Evolutionary conservation across 257 asterid genomes (phyloP), one percentile per base, ranked within the genome.

Genomic region (Fraxinus excelsior): DNA sequence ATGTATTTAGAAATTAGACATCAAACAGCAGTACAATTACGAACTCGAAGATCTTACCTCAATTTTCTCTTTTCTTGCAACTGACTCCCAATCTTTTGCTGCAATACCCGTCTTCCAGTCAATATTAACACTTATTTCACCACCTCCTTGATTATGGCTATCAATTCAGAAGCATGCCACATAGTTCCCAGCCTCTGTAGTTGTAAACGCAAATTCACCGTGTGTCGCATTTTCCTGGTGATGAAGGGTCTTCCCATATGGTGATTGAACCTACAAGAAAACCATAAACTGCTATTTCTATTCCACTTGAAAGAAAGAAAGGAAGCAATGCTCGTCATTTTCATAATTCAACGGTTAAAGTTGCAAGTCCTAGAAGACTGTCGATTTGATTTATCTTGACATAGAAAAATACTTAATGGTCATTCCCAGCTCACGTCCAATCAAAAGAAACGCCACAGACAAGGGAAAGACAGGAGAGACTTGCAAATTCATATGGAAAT

Each of bases 61-160:
- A 68, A 88, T 73, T 71, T 83, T 86, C 37, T 88, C 91, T 65
- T 83, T 88, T 76, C 82, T 83, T 19, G 91, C 92, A 26, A 86
- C 86, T 23, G 87, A 82, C 11, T 86, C 90, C 92, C 92, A 88
- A 70, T 88, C 92, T 76, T 86, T 88, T 5, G 91, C 91, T 58
- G 91, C 89, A 76, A 86, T 72, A 37, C 93, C 91, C 0, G 75
- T 83, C 80, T 74, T 88, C 91, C 91, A 88, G 38, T 86, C 89
- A 70, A 88, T 60, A 78, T 82, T 87, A 78, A 86, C 79, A 76
- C 84, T 88, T 76, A 88, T 32, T n/a, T 67, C 84, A 25, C 82
- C 84, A 51, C 46, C 65, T 65, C 74, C 82, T 14, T 76, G 4
- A 6, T 73, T 53, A 9, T 82, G 82, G 46, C 88, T 76, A 71